Conservation (phyloP, 345 rosid genomes). For the Ceriops tagal region DNA sequence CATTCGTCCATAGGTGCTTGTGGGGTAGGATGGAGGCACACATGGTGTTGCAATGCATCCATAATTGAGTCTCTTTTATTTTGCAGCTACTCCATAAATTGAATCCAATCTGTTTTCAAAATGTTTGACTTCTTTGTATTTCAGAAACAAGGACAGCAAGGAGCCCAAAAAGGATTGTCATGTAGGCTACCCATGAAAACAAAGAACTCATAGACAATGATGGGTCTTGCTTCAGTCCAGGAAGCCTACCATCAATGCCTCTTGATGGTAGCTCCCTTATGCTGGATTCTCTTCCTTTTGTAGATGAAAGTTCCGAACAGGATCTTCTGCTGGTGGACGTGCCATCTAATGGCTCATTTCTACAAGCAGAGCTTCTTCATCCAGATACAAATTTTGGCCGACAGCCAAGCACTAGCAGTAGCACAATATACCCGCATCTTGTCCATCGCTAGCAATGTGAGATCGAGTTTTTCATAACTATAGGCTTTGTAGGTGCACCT, state of each 20-base stretch:
- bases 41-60: background rate
- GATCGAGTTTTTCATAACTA: conserved; percentile 9
- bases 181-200: conserved; percentile 51
- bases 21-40: too few species aligned
- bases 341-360: conserved; percentile 77
- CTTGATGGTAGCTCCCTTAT: conserved; percentile 53
- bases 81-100: background rate
- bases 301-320: conserved; percentile 64
- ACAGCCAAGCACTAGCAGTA: conserved; percentile 64
- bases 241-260: conserved; percentile 72
- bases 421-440: conserved; percentile 44
- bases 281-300: conserved; percentile 52
- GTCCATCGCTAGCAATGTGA: conserved; percentile 37
- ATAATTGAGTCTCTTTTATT: background rate
- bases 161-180: conserved; percentile 60
- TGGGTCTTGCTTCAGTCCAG: conserved; percentile 67
- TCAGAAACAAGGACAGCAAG: conserved; percentile 65
- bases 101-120: conserved; percentile 4
- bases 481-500: conserved; percentile 27
- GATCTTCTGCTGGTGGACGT: conserved; percentile 81
- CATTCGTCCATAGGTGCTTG: too few species aligned
- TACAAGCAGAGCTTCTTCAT: conserved; percentile 86
- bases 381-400: conserved; percentile 42
- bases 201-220: conserved; percentile 60
- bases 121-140: conserved; percentile 1